Base-by-base conservation (phyloP, 1,284 basidiomycete genomes). In the Apiotrichum sp. region DNA sequence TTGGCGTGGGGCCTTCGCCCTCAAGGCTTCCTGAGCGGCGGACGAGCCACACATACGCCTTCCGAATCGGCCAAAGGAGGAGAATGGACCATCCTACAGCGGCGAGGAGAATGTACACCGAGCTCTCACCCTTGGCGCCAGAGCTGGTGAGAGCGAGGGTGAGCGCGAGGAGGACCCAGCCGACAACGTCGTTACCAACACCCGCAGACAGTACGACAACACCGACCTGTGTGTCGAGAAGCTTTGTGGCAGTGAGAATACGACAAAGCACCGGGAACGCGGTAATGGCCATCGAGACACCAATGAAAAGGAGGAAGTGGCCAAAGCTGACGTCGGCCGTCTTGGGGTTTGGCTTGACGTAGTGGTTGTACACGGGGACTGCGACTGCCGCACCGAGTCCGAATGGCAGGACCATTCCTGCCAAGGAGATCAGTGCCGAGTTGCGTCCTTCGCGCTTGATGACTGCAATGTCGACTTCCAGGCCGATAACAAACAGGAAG, bases 231-330 rank as follows among this genome's bases (percentile, higher is more conserved):
- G 92, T 96, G 61, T 95, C 88, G 54, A 98, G 81, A 2, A 99
- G 80, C 75, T 82, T 80, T 43, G 79, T 78, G 54, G 81, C 79
- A 13, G 78, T 78, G 7, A 80, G 65, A 58, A 81, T 81, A 42
- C 95, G 86, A 72, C 93, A 97, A 4, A 98, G 82, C 4, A 98
- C 93, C 0, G 82, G 89, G 72, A 95, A 95, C 0, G 93, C 93
- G 0, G 93, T 97, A 73, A 97, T 97, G 3, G 87, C 86, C 77
- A 86, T 91, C 0, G 92, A 77, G 14, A 95, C 89, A 48, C 91
- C 90, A 42, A 89, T 85, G 75, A 97, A 98, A 43, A 98, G 84
- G 80, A 98, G 84, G 74, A 98, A 98, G 70, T 96, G 83, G 1
- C 89, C 86, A 72, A 89, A 84, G 44, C 84, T 77, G 55, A 87